Evolutionary conservation across 495 filamentous ascomycete species (phyloP).

Genomic region (Trichoderma parareesei): DNA sequence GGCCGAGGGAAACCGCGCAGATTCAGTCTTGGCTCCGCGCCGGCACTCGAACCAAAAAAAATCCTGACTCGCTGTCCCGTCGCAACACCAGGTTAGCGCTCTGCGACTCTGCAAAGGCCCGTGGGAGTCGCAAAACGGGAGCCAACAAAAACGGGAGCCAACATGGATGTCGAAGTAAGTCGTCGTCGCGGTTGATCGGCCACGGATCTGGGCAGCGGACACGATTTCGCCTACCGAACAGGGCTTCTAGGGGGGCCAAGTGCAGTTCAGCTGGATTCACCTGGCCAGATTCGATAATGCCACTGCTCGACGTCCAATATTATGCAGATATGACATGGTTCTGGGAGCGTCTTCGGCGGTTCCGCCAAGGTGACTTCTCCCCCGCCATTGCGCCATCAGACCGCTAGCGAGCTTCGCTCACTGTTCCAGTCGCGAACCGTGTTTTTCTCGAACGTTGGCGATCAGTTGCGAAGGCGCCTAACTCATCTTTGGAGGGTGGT

Average conservation of each 20-base stretch:
- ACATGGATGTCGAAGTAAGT: background rate
- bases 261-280: no score
- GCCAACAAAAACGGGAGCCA: background rate
- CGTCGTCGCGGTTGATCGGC: background rate
- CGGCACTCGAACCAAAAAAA: background rate
- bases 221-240: background rate
- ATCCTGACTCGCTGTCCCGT: background rate
- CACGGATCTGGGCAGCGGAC: background rate
- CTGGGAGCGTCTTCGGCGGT: background rate
- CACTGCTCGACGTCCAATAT: background rate
- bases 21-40: background rate
- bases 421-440: background rate
- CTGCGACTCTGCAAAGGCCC: background rate
- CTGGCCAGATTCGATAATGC: background rate
- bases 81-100: background rate
- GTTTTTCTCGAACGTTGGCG: background rate
- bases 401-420: background rate
- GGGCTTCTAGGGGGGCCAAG: no score
- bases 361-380: background rate
- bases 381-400: background rate
- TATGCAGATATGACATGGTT: background rate
- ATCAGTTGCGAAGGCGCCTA: background rate
- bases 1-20: background rate
- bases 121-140: background rate
- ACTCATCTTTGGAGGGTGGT: background rate